Base-by-base conservation (phyloP, 495 filamentous ascomycete species). In the Cladorrhinum samala region DNA sequence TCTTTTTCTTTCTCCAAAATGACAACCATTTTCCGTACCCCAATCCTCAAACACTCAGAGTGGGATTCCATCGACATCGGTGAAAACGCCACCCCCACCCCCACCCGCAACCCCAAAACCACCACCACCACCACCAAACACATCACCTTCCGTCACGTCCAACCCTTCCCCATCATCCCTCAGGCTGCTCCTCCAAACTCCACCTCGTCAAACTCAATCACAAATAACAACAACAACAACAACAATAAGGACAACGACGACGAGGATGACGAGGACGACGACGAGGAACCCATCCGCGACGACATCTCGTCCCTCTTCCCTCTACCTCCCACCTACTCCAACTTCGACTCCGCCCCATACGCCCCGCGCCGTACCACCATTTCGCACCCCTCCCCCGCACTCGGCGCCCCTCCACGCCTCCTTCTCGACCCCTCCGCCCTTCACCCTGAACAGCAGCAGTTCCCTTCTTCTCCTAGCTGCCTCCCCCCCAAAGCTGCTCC, bases 41-140 rank as follows among this genome's bases (percentile, higher is more conserved):
- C 42, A 19, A 45, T 45, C 42, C 23, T 45, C 42, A 45, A 45
- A 9, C 42, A 47, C 24, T 13, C 45, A 20, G 24, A 47, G 13
- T 47, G 45, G 45, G 45, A 47, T 8, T 27, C 45, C 45, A 19
- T 47, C 20, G 45, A 47, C n/a, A 47, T 47, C 24, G 45, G 45
- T 20, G 24, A 23, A 7, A 44, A 44, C 39, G 5, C 39, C 18
- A 16, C 0, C 13, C 41, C 20, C 41, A 18, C 1, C 41, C 19
- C 0, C 42, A 20, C 20, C 18, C 7, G 13, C 2, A 14, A 45
- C 42, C 14, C 13, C 18, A 45, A 9, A 18, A 17, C 39, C 20
- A 6, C 39, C 14, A 41, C 8, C 39, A 41, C 8, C 18, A 7
- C 14, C 41, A 7, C n/a, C n/a, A n/a, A n/a, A n/a, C n/a, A n/a